phyloP scores from a whole-genome alignment of 176 grass and related monocot genomes.

The Zoysia japonica region DNA sequence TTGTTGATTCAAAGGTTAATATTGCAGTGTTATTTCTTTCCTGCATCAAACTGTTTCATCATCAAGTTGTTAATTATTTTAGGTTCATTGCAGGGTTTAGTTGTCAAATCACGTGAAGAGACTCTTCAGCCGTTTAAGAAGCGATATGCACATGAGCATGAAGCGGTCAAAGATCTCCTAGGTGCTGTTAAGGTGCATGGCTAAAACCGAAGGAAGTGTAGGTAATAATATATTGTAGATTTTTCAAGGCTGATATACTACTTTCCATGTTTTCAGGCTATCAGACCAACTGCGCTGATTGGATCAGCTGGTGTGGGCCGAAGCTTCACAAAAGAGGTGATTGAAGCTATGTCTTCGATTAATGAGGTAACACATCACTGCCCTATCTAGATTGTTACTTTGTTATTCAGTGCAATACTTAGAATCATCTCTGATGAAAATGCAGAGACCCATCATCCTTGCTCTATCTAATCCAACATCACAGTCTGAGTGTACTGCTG shows the following conservation, averaged over 20 bases:
- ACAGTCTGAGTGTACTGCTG: slow-evolving; percentile 87
- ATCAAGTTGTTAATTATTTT: not conserved
- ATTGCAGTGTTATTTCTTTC: not conserved
- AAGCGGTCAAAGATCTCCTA: slow-evolving; percentile 31
- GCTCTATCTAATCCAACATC: slow-evolving; percentile 86
- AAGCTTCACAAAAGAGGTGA: slow-evolving; percentile 78
- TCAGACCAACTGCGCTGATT: slow-evolving; percentile 65
- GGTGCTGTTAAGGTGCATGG: not conserved
- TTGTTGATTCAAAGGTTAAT: slow-evolving; percentile 86
- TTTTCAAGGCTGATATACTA: not conserved
- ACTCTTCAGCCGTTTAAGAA: slow-evolving; percentile 86
- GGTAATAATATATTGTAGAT: not conserved
- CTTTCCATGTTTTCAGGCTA: slow-evolving; percentile 40
- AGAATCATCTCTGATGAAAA: slow-evolving; percentile 30
- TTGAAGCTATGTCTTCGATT: slow-evolving; percentile 71
- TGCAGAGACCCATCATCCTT: slow-evolving; percentile 82
- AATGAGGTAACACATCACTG: slow-evolving; percentile 47
- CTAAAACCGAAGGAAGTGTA: not conserved
- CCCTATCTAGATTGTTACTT: not conserved
- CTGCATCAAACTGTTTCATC: not conserved
- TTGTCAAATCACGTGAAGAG: slow-evolving; percentile 72
- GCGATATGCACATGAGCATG: slow-evolving; percentile 85
- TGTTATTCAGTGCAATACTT: not conserved
- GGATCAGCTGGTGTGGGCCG: slow-evolving; percentile 72
- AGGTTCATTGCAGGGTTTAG: slow-evolving; percentile 62